Evolutionary conservation across 2,329 filamentous ascomycete species (phyloP), one percentile per base, ranked within the genome.

Genomic region (Drechslera avenae): DNA sequence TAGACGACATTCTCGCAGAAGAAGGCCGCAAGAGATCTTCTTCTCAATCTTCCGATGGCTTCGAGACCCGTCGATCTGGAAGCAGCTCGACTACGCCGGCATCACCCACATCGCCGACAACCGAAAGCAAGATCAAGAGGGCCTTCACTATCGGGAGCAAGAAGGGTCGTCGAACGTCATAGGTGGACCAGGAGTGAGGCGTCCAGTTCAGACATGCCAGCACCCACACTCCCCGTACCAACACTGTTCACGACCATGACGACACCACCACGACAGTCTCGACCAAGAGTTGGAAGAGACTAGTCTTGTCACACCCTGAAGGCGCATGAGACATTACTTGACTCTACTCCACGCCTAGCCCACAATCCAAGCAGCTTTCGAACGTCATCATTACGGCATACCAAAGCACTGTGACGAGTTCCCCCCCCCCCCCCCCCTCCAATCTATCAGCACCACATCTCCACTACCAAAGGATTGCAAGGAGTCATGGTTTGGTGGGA

Each of bases 1-100:
- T 75, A 16, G 69, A 75, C 30, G 71, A 75, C 54, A 72, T 75
- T 16, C 66, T 75, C 19, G 69, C 69, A 34, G 71, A 75, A 48
- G 72, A 72, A 41, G 55, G 63, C 12, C 70, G 70, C 53, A 70
- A 68, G 43, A 59, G 64, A 16, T 73, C 69, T 14, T 60, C 62
- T 37, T 72, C 69, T 14, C 59, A 69, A 19, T 72, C 69, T 5
- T 71, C 69, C 7, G 55, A 55, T 9, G 62, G 60, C 14, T 68
- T 64, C n/a, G 59, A 67, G 14, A 58, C 60, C 10, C 49, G 48
- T 13, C 57, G 54, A 13, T 63, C 62, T n/a, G 66, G 59, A 37
- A 67, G 59, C 55, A 61, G 62, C 34, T 59, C 53, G 9, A 41
- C 54, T 7, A 42, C 58, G 16, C 65, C 67, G 3, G 68, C 64